phyloP scores from a whole-genome alignment of 805 yeast genomes.

The Cyberlindnera sargentensis region DNA sequence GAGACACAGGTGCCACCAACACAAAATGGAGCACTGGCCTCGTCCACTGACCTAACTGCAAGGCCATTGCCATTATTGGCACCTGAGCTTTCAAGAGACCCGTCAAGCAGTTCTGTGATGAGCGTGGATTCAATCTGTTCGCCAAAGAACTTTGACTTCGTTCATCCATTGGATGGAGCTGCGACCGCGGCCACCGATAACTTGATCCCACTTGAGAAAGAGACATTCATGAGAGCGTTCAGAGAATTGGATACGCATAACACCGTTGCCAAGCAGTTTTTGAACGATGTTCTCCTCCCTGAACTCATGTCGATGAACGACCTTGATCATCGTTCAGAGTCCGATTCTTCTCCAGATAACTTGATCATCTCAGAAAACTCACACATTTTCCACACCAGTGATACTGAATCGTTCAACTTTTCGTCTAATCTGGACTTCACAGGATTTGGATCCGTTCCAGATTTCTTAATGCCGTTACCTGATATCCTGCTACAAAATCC shows the following conservation, averaged over 20 bases:
- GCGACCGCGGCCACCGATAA: neutral
- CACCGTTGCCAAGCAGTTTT: slow-evolving; percentile 12
- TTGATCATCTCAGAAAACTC: slow-evolving; percentile 7
- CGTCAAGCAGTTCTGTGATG: neutral
- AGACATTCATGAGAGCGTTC: slow-evolving; percentile 7
- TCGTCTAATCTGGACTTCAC: slow-evolving; percentile 1
- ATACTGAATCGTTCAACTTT: neutral
- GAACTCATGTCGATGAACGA: slow-evolving; percentile 3
- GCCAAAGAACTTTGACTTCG: neutral
- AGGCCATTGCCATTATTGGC: too few species aligned
- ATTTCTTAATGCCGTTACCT: slow-evolving; percentile 38
- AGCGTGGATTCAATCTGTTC: neutral
- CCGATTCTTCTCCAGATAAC: slow-evolving; percentile 6
- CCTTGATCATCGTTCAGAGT: neutral
- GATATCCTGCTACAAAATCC: slow-evolving; percentile 54
- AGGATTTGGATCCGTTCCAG: slow-evolving; percentile 13
- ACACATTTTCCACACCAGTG: slow-evolving; percentile 2
- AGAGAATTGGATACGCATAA: slow-evolving; percentile 13
- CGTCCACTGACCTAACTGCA: neutral
- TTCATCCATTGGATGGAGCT: neutral
- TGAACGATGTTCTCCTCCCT: slow-evolving; percentile 11
- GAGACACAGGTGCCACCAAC: neutral
- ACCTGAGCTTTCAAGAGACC: too few species aligned
- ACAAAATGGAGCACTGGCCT: too few species aligned
- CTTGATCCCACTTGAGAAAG: neutral